These are phyloP conservation scores for Candida peoriensis DNA, from an alignment of 805 yeast species.

Conservation along the genomic window DNA sequence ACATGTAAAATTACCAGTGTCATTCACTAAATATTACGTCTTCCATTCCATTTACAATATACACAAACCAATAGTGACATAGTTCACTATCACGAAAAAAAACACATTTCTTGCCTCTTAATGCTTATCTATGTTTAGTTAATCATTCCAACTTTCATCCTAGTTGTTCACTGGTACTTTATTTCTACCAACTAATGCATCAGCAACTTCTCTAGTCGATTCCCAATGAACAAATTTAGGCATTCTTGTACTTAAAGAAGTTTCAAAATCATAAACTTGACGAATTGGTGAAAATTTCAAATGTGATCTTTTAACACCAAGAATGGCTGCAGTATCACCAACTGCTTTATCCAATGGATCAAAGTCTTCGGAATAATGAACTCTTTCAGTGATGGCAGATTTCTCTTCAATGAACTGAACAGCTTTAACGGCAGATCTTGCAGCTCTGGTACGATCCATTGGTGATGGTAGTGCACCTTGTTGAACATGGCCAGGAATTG, in stretches of 20 bases:
- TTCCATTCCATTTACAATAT: no score
- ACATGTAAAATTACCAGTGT: no score
- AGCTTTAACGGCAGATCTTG: conserved; percentile 65
- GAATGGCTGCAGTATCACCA: conserved; percentile 63
- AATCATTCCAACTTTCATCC: no score
- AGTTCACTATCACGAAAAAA: no score
- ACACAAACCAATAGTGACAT: no score
- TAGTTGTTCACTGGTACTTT: conserved; percentile 9
- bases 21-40: no score
- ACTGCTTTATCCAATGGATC: conserved; percentile 33
- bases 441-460: conserved; percentile 71
- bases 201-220: conserved; percentile 68
- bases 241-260: conserved; percentile 75
- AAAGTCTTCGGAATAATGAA: conserved; percentile 40
- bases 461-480: conserved; percentile 79
- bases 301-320: conserved; percentile 79
- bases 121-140: no score
- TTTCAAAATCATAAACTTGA: conserved; percentile 79
- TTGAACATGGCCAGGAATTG: conserved; percentile 83
- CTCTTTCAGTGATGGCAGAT: conserved; percentile 35
- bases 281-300: conserved; percentile 70
- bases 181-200: conserved; percentile 73
- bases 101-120: no score
- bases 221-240: conserved; percentile 88
- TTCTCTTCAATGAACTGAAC: conserved; percentile 60